These are phyloP conservation scores for Diplodia mutila DNA, from an alignment of 2,329 filamentous ascomycete species.

Conservation along the genomic window DNA sequence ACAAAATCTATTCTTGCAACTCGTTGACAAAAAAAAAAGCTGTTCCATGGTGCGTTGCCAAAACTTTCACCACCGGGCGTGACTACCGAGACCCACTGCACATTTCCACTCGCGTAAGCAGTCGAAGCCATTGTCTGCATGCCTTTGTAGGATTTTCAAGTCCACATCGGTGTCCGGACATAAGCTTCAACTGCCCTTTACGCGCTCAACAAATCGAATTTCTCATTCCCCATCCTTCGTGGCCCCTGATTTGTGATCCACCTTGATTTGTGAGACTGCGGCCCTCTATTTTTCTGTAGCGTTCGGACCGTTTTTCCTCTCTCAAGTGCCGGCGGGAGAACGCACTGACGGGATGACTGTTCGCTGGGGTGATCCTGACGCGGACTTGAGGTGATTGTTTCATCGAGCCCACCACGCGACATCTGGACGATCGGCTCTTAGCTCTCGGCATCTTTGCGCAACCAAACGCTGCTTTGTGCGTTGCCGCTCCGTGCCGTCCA, in stretches of 20 bases:
- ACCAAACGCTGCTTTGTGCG: background rate
- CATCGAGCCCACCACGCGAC: background rate
- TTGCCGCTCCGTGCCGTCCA: background rate
- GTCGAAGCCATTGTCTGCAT: background rate
- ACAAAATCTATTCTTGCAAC: background rate
- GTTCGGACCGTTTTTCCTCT: background rate
- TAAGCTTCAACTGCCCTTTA: background rate
- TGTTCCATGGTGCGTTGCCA: background rate
- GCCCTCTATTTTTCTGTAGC: background rate
- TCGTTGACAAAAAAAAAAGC: background rate
- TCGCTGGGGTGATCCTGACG: background rate
- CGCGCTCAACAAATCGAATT: background rate
- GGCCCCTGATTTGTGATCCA: background rate
- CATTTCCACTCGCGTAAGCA: background rate
- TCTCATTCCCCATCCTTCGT: background rate
- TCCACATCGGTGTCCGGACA: background rate
- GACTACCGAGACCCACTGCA: background rate
- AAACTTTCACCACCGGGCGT: background rate
- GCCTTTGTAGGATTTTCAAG: background rate
- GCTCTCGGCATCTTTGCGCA: background rate
- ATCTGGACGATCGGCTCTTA: too few relatives aligned
- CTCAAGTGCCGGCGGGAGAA: background rate
- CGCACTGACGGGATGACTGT: background rate
- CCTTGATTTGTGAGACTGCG: background rate
- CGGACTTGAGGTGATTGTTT: background rate